These are phyloP conservation scores for Backusella mclennaniae DNA, from an alignment of 192 early-diverging fungal genomes.

Conservation along the genomic window DNA sequence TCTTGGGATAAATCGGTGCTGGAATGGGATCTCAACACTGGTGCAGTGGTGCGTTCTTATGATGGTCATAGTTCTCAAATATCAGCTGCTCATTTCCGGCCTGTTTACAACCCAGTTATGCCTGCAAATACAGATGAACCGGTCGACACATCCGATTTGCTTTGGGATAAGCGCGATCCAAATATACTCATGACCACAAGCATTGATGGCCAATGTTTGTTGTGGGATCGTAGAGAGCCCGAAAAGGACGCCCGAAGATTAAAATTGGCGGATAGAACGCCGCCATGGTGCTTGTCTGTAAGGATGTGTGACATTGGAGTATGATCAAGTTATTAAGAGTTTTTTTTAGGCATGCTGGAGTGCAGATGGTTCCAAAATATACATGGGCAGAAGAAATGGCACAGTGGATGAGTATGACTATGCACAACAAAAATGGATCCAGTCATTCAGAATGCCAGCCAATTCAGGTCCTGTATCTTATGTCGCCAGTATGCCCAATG, in stretches of 20 bases:
- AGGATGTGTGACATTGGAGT: conserved; percentile 12
- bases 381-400: conserved; percentile 85
- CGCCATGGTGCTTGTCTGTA: conserved; percentile 74
- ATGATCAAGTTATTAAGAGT: neutral
- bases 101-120: conserved; percentile 32
- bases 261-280: conserved; percentile 56
- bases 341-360: conserved; percentile 72
- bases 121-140: neutral
- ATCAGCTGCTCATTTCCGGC: conserved; percentile 71
- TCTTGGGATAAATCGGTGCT: conserved; percentile 90
- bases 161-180: conserved; percentile 20
- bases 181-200: conserved; percentile 68
- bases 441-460: conserved; percentile 77
- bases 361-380: conserved; percentile 76
- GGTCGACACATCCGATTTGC: neutral
- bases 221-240: conserved; percentile 75
- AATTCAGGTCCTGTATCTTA: conserved; percentile 87
- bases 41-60: conserved; percentile 66
- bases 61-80: conserved; percentile 80
- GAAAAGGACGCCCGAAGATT: conserved; percentile 49
- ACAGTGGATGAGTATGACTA: conserved; percentile 91
- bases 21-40: conserved; percentile 87
- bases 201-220: conserved; percentile 68
- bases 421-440: conserved; percentile 57
- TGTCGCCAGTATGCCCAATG: conserved; percentile 77